Percentiles rank a stretch among this genome's conserved stretches.
phyloP scores from a whole-genome alignment of 306 rosid species.

The Sicyos edulis region DNA sequence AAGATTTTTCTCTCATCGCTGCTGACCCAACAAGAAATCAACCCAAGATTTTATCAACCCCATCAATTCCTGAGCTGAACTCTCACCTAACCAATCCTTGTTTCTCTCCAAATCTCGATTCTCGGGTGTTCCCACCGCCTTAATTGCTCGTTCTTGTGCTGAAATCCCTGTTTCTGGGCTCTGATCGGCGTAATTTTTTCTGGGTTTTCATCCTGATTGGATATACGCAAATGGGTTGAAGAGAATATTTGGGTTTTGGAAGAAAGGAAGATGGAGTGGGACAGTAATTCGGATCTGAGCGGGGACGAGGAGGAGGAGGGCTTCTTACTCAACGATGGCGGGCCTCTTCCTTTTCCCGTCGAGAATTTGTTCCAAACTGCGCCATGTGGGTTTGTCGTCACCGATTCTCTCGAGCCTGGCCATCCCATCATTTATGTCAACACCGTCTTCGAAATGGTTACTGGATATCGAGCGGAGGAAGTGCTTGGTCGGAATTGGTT shows the following conservation, averaged over 20 bases:
- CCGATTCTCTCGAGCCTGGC: slow-evolving; percentile 82
- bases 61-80: neutral
- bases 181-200: neutral
- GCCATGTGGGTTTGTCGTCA: slow-evolving; percentile 83
- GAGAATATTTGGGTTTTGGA: slow-evolving; percentile 1
- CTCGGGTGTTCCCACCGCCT: neutral
- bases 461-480: slow-evolving; percentile 96
- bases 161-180: slow-evolving; percentile 15
- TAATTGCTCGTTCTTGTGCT: neutral
- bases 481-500: slow-evolving; percentile 98
- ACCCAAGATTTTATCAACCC: neutral
- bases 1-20: neutral
- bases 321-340: slow-evolving; percentile 43
- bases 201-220: neutral
- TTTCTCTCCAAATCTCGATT: neutral
- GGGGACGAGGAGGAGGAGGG: slow-evolving; percentile 69
- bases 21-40: neutral
- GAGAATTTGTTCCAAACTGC: slow-evolving; percentile 63
- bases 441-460: slow-evolving; percentile 81
- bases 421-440: slow-evolving; percentile 94
- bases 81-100: too few relatives aligned
- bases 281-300: slow-evolving; percentile 96
- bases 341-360: slow-evolving; percentile 71
- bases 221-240: slow-evolving; percentile 50
- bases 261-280: slow-evolving; percentile 77